Conservation (phyloP, 2,329 filamentous ascomycete genomes). For the Diplodia corticola region DNA sequence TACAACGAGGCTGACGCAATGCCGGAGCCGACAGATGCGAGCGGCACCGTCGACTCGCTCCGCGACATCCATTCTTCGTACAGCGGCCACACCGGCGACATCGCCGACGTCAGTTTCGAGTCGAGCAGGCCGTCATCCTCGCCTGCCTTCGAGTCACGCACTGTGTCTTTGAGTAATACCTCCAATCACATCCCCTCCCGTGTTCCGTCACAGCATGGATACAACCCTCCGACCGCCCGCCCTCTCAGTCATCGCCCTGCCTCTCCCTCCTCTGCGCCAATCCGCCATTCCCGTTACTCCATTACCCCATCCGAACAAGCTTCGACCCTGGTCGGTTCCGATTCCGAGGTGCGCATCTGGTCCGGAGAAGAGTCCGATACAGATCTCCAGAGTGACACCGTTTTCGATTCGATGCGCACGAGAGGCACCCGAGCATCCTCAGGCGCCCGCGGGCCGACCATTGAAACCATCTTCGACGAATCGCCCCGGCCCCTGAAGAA, state of each 20-base stretch:
- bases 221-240: not conserved
- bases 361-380: slow-evolving; percentile 75
- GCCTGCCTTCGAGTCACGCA: slow-evolving; percentile 19
- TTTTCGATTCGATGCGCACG: slow-evolving; percentile 75
- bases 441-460: slow-evolving; percentile 66
- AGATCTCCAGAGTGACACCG: slow-evolving; percentile 75
- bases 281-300: slow-evolving; percentile 46
- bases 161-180: slow-evolving; percentile 17
- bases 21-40: slow-evolving; percentile 41
- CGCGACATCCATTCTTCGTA: slow-evolving; percentile 34
- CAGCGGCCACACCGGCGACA: slow-evolving; percentile 24
- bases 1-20: slow-evolving; percentile 36
- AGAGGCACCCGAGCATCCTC: slow-evolving; percentile 66
- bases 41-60: slow-evolving; percentile 32
- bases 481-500: slow-evolving; percentile 58
- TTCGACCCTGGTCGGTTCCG: slow-evolving; percentile 69
- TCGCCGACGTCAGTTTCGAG: slow-evolving; percentile 22
- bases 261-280: slow-evolving; percentile 30
- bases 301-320: slow-evolving; percentile 59
- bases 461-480: slow-evolving; percentile 81
- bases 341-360: slow-evolving; percentile 64
- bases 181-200: slow-evolving; percentile 19
- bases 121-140: slow-evolving; percentile 20
- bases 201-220: slow-evolving; percentile 14
- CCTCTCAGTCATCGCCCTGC: slow-evolving; percentile 19